Percentiles rank a stretch among this genome's conserved stretches.
Evolutionary conservation across 148 eudicot species (phyloP).

Genomic region (Pharnaceum exiguum): DNA sequence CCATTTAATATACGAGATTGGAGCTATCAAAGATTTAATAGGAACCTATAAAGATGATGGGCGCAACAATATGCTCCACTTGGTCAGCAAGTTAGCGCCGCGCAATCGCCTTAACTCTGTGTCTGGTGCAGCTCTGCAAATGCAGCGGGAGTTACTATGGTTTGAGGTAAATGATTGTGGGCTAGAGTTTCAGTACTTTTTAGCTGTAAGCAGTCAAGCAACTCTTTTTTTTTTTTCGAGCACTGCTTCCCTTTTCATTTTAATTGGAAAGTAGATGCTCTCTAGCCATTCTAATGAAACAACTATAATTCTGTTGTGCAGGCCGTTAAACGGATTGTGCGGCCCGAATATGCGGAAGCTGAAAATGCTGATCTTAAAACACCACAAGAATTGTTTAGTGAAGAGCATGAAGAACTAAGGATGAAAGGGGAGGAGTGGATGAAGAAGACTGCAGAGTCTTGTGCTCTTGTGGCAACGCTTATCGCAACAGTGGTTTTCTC

Average conservation of each 20-base stretch:
- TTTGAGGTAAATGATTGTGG: slow-evolving; percentile 23
- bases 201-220: too few species aligned
- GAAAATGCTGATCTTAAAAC: slow-evolving; percentile 19
- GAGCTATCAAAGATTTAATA: slow-evolving; percentile 38
- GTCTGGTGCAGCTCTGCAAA: slow-evolving; percentile 44
- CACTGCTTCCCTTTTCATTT: too few species aligned
- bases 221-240: background rate
- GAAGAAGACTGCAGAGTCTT: slow-evolving; percentile 26
- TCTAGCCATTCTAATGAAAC: too few species aligned
- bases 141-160: slow-evolving; percentile 44
- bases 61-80: slow-evolving; percentile 39
- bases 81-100: slow-evolving; percentile 37
- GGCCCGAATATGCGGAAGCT: slow-evolving; percentile 14
- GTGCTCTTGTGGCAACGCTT: slow-evolving; percentile 26
- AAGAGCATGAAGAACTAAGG: slow-evolving; percentile 25
- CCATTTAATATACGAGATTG: slow-evolving; percentile 41
- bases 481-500: slow-evolving; percentile 22
- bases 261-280: too few species aligned
- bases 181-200: too few species aligned
- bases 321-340: slow-evolving; percentile 22
- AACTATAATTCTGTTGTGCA: too few species aligned
- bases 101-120: slow-evolving; percentile 23
- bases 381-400: slow-evolving; percentile 16
- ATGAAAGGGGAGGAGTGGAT: slow-evolving; percentile 27
- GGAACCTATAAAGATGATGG: slow-evolving; percentile 30